Base-by-base conservation (phyloP, 2,329 filamentous ascomycete species). In the Sporothrix globosa region DNA sequence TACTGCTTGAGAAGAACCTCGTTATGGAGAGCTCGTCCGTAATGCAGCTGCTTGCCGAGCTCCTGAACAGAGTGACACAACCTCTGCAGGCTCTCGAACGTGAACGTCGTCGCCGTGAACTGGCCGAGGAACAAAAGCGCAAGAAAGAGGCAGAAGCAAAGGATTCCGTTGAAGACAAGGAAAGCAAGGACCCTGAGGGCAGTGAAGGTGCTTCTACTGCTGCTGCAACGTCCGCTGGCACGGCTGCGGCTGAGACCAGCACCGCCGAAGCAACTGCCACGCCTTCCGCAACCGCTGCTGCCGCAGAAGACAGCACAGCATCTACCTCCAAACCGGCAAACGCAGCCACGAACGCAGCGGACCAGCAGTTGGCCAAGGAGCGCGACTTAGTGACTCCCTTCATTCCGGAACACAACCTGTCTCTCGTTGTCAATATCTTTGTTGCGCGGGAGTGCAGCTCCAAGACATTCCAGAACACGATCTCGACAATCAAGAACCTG, bases 401-500 rank as follows among this genome's bases (percentile, higher is more conserved):
- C 58, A 90, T 99, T 69, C 94, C 96, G 5, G 89, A 95, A 41
- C 87, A 93, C 77, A 97, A 98, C 78, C 86, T 99, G 70, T 92
- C 92, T 71, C 84, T 98, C 70, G 93, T 99, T n/a, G 92, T 98
- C 75, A 96, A 96, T 78, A 97, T 99, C 70, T 92, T 99, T 74
- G 93, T 97, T 56, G 95, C 95, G 73, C 91, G 94, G 65, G 96
- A 99, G 80, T 99, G 96, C 81, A 97, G 93, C 77, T 94, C 92
- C 73, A 97, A 97, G 84, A 98, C 96, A 0, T 99, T 99, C 85
- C 92, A 96, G 78, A 96, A 98, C 80, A 98, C 96, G 0, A 87
- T 99, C 69, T 96, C 95, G 19, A 96, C 96, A n/a, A 97, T 99
- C 83, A 98, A 97, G 82, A 97, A 98, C 77, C 86, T 99, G 56